Base-by-base conservation (phyloP, 2,329 filamentous ascomycete species). In the Colletotrichum chrysophilum region DNA sequence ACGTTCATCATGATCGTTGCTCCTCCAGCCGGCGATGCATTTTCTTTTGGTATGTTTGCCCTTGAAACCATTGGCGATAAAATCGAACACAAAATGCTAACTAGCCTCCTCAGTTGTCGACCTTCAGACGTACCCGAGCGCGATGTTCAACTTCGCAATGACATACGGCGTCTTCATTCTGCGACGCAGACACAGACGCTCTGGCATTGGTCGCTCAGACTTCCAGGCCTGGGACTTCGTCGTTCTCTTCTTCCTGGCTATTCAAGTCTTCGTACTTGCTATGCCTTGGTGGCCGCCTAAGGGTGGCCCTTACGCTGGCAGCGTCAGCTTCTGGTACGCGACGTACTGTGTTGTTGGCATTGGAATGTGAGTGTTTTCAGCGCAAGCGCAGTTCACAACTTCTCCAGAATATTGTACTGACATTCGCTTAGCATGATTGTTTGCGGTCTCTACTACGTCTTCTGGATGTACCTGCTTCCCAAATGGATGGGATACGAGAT, bases 251-350 rank as follows among this genome's bases (percentile, higher is more conserved):
- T 91, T 88, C 65, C 88, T 93, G 61, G 80, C 91, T 0, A 84
- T 91, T 0, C 90, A 93, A 67, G 71, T 92, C 0, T 94, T 91
- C 74, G 84, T 94, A 60, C 83, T 95, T 3, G 87, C 92, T 18
- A 94, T 94, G 88, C 93, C 93, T 0, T 95, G 93, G 93, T 93
- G 92, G 78, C 93, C 93, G 3, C 94, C 93, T 0, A 85, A 87
- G 1, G 88, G 86, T 1, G 93, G 93, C 0, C 85, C 85, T 0
- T 88, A 89, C 38, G 91, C 89, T 0, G 93, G 93, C 0, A 90
- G 93, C 71, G 93, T 94, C 2, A 93, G 90, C 69, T 95, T 95
- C 82, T 95, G 91, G 91, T 95, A 95, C 77, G 93, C 88, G 2
- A 94, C 93, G 0, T 94, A 95, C 78, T 89, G 90, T 24, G 89